These are phyloP conservation scores for Lentinula raphanica DNA, from an alignment of 768 basidiomycete genomes.

Conservation along the genomic window DNA sequence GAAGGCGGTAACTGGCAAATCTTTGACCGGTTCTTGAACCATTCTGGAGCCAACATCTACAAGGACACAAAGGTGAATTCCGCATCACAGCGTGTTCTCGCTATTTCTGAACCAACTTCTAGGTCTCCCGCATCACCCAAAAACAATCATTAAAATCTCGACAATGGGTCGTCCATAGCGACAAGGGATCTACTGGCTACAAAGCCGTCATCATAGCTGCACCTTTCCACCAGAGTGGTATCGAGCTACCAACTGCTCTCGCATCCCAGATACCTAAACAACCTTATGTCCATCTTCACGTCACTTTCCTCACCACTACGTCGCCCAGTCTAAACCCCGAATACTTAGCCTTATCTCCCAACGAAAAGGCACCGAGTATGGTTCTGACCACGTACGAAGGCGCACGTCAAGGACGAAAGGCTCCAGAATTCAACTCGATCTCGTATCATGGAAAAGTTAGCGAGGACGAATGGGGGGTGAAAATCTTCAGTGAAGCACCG, in stretches of 20 bases:
- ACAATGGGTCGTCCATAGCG: slow-evolving; percentile 50
- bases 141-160: slow-evolving; percentile 35
- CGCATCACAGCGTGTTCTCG: too few species aligned
- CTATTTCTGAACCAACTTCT: slow-evolving; percentile 1
- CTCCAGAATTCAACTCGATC: slow-evolving; percentile 83
- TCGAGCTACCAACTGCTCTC: slow-evolving; percentile 45
- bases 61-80: slow-evolving; percentile 61
- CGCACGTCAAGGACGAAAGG: slow-evolving; percentile 44
- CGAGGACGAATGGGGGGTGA: slow-evolving; percentile 67
- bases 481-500: slow-evolving; percentile 73
- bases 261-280: slow-evolving; percentile 55
- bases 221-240: slow-evolving; percentile 69
- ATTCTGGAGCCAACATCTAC: slow-evolving; percentile 62
- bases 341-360: slow-evolving; percentile 59
- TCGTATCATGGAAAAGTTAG: slow-evolving; percentile 67
- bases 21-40: slow-evolving; percentile 75
- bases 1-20: slow-evolving; percentile 80
- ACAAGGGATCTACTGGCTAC: slow-evolving; percentile 46
- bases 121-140: slow-evolving; percentile 52
- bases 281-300: slow-evolving; percentile 81
- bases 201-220: slow-evolving; percentile 81
- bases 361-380: slow-evolving; percentile 47
- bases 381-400: slow-evolving; percentile 72
- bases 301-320: slow-evolving; percentile 84
- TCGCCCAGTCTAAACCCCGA: slow-evolving; percentile 50